Evolutionary conservation across 257 asterid species (phyloP).

Genomic region (Apocynum venetum): DNA sequence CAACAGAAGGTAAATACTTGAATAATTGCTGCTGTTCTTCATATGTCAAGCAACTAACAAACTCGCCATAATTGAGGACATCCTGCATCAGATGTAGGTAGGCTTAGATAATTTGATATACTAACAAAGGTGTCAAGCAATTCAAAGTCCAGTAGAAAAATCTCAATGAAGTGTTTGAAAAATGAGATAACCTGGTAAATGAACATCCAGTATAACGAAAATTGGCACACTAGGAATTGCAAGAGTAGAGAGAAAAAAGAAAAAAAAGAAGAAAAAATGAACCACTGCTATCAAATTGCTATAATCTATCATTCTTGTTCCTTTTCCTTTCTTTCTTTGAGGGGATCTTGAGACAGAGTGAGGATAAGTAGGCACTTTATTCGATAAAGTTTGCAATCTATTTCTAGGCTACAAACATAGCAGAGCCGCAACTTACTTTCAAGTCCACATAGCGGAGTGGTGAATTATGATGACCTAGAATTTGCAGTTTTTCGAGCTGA

Average conservation of each 20-base stretch:
- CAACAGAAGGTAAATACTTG: slow-evolving; percentile 56
- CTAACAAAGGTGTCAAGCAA: neutral
- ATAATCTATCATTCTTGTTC: neutral
- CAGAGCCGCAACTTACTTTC: slow-evolving; percentile 49
- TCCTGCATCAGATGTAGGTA: slow-evolving; percentile 41
- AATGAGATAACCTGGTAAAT: neutral
- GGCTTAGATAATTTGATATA: neutral
- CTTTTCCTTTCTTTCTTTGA: neutral
- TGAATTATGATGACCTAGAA: slow-evolving; percentile 69
- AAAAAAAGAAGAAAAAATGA: neutral
- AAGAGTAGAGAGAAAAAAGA: neutral
- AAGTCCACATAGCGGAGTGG: slow-evolving; percentile 62
- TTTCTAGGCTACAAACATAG: neutral
- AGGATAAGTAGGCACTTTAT: neutral
- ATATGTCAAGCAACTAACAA: slow-evolving; percentile 37
- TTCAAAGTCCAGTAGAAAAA: neutral
- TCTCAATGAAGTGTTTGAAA: neutral
- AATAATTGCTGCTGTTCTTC: slow-evolving; percentile 63
- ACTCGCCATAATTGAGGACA: slow-evolving; percentile 49
- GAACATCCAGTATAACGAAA: neutral
- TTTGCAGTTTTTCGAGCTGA: slow-evolving; percentile 56
- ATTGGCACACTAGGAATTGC: neutral
- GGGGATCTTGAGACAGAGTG: neutral
- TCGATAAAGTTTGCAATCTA: neutral
- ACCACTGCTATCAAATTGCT: neutral